phyloP scores from a whole-genome alignment of 331 rosid species.

The Spiraea crenata region DNA sequence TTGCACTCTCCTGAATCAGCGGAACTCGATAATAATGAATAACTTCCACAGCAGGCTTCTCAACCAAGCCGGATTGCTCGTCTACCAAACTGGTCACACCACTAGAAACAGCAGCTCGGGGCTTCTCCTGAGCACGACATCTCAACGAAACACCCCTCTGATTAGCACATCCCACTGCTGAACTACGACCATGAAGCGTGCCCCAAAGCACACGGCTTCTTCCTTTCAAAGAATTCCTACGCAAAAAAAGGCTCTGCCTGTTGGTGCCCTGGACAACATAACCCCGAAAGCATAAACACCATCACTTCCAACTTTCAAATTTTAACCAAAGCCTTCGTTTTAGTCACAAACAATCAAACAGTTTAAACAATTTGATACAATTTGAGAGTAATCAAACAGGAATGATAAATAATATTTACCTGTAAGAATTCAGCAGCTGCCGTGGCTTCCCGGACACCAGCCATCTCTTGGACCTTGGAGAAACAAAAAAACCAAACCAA shows the following conservation, averaged over 20 bases:
- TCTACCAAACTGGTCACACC: slow-evolving; percentile 41
- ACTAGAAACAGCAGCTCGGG: slow-evolving; percentile 47
- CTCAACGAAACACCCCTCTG: slow-evolving; percentile 36
- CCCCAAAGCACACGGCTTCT: slow-evolving; percentile 54
- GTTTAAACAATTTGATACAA: no score
- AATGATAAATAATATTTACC: slow-evolving; percentile 31
- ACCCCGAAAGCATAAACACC: background rate
- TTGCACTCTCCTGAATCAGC: no score
- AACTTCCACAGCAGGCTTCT: slow-evolving; percentile 50
- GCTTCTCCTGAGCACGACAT: slow-evolving; percentile 47
- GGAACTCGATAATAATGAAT: slow-evolving; percentile 39
- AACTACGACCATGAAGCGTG: slow-evolving; percentile 18
- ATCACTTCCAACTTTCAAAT: no score
- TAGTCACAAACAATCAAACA: background rate
- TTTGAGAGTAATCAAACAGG: slow-evolving; percentile 5
- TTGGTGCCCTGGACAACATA: slow-evolving; percentile 45
- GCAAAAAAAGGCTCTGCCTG: slow-evolving; percentile 47
- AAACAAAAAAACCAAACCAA: background rate
- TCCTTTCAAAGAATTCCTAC: slow-evolving; percentile 32
- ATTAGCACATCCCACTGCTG: slow-evolving; percentile 19
- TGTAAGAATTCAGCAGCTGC: slow-evolving; percentile 54
- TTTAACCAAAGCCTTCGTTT: no score
- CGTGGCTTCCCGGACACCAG: slow-evolving; percentile 42
- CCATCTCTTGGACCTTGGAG: slow-evolving; percentile 6
- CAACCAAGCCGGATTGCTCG: slow-evolving; percentile 39